Evolutionary conservation across 495 filamentous ascomycete genomes (phyloP).

Genomic region (Pseudotulostoma volvatum): DNA sequence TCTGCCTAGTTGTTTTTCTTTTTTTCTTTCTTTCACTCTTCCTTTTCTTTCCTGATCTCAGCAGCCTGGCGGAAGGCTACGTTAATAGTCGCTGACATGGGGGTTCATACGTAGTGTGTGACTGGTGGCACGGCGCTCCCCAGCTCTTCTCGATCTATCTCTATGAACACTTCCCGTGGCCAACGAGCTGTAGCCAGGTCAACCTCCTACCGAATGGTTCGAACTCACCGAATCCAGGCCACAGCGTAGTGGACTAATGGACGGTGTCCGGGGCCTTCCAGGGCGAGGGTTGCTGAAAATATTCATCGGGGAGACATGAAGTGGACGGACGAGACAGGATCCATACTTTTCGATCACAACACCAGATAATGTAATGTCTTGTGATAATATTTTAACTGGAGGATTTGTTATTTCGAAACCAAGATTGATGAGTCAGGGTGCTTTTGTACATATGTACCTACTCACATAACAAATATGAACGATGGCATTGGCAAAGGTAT

Average conservation of each 20-base stretch:
- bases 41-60: background rate
- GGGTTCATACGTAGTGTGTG: slow-evolving; percentile 26
- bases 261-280: background rate
- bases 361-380: background rate
- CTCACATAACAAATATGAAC: too few relatives aligned
- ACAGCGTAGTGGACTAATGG: too few relatives aligned
- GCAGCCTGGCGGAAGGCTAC: background rate
- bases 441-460: too few relatives aligned
- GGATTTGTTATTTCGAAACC: too few relatives aligned
- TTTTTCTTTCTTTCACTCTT: background rate
- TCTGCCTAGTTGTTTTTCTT: slow-evolving; percentile 1
- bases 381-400: too few relatives aligned
- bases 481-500: too few relatives aligned
- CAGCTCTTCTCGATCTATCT: slow-evolving; percentile 38
- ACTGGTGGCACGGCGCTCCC: slow-evolving; percentile 38
- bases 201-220: slow-evolving; percentile 9
- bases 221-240: too few relatives aligned
- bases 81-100: background rate
- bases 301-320: background rate
- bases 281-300: background rate
- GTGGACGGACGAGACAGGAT: too few relatives aligned
- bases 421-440: too few relatives aligned
- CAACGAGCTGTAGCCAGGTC: slow-evolving; percentile 30
- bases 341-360: background rate
- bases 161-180: slow-evolving; percentile 17